Evolutionary conservation across 2,329 filamentous ascomycete genomes (phyloP), one percentile per base, ranked within the genome.

Genomic region (Alternaria longipes): DNA sequence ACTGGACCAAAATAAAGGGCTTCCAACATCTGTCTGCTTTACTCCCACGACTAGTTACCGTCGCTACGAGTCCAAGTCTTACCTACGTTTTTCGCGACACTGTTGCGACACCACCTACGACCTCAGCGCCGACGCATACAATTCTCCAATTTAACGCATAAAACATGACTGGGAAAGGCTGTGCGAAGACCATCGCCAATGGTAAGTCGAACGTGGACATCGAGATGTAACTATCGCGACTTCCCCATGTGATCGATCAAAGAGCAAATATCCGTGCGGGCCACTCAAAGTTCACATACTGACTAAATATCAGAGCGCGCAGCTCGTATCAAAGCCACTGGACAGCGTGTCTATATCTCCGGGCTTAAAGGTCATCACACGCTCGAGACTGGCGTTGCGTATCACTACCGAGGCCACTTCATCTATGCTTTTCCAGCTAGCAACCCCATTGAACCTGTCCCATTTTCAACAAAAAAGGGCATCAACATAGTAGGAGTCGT

Each of bases 321-420:
- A n/a, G 63, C 60, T 2, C 59, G 59, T 32, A 20, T 47, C 18
- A 64, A 64, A 20, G 62, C 63, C 3, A 59, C 61, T 2, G 26
- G 56, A 8, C 69, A 69, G 6, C 46, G 34, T 3, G 71, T 74
- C n/a, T 69, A 65, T 63, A 72, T 77, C 45, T 73, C 69, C 1
- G 72, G 72, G 0, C 45, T 77, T 1, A 22, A 32, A 7, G 72
- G 70, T 12, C 26, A 54, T 1, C 72, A 75, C 24, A 53, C 68
- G 0, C 63, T 76, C 9, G 59, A 71, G 16, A 55, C 45, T 0
- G 74, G 71, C 1, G 54, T 76, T 11, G 72, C 72, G 3, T 77
- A 76, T 58, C 71, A 66, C 50, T 74, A 73, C 53, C 72, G 75
- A 9, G 74, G 75, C 3, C 74, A 76, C 47, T 70, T 69, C 47